Percentiles rank a stretch among this genome's conserved stretches.
Conservation (phyloP, 148 eudicot genomes). For the Cornus suecica region DNA sequence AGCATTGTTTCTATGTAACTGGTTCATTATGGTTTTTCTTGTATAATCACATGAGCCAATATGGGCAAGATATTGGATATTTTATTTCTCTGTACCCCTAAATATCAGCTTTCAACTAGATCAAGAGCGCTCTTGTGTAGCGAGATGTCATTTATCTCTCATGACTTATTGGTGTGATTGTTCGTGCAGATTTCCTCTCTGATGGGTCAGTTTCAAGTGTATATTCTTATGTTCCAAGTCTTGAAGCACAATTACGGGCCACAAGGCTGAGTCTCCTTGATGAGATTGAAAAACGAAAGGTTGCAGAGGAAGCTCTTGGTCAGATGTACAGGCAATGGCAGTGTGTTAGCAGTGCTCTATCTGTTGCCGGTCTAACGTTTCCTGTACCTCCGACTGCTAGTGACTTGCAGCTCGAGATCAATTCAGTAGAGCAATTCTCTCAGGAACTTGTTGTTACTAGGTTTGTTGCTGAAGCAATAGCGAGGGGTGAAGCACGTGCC, state of each 20-base stretch:
- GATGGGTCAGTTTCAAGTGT: slow-evolving; percentile 32
- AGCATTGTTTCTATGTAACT: too few species aligned
- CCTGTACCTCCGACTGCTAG: slow-evolving; percentile 24
- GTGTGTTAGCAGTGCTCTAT: slow-evolving; percentile 27
- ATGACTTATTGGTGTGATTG: not conserved
- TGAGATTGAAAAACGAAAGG: slow-evolving; percentile 44
- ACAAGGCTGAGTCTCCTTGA: slow-evolving; percentile 36
- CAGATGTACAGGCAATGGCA: slow-evolving; percentile 43
- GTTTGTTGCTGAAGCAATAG: slow-evolving; percentile 51
- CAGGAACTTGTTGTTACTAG: slow-evolving; percentile 38
- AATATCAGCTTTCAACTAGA: not conserved
- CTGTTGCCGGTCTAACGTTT: slow-evolving; percentile 26
- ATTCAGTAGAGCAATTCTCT: slow-evolving; percentile 30
- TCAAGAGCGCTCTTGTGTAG: not conserved
- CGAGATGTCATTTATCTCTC: not conserved
- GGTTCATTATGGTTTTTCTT: too few species aligned
- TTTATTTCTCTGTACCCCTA: not conserved
- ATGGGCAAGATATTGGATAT: not conserved
- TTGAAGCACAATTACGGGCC: slow-evolving; percentile 33
- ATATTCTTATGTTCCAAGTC: slow-evolving; percentile 18
- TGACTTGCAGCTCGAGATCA: slow-evolving; percentile 19
- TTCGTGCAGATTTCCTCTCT: slow-evolving; percentile 38
- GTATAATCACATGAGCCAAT: not conserved
- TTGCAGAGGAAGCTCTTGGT: slow-evolving; percentile 35
- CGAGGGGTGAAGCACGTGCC: slow-evolving; percentile 38